Base-by-base conservation (phyloP, 2,329 filamentous ascomycete species). In the Paecilomyces niveus region DNA sequence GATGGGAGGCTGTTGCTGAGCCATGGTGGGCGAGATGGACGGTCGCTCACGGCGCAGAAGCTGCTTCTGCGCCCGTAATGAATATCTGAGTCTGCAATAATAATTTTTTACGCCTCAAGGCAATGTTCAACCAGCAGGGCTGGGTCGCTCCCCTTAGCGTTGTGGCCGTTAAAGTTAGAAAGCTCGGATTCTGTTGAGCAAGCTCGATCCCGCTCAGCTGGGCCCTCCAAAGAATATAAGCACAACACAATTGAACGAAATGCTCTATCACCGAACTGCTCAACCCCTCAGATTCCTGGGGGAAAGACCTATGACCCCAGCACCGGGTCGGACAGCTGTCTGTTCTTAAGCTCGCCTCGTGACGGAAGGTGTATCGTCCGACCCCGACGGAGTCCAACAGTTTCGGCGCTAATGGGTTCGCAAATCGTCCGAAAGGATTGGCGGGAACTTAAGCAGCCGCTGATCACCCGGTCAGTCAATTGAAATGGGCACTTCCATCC, bases 1-100 rank as follows among this genome's bases (percentile, higher is more conserved):
- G 63, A 91, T 76, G 39, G 80, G 80, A 58, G 84, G 83, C 50
- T 71, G 64, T 55, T 74, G 35, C 18, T 45, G 35, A 45, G 35
- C n/a, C 35, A 45, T 45, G 2, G 35, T n/a, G 15, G 35, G 35
- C n/a, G 35, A 53, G 31, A 24, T 49, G 9, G 45, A 21, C 21
- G 26, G 51, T 24, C 39, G 33, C 35, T 45, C 35, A 45, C 35
- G 4, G 35, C 15, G 35, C 35, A 45, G 35, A 45, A 45, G 35
- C 15, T 18, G 35, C 35, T 45, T 45, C 35, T 45, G 35, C 35
- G 15, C 35, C 35, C 35, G 35, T 45, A 45, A 45, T n/a, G 15
- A 45, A n/a, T 45, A n/a, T 18, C 6, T 18, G 15, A 45, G 35
- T 45, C 35, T 45, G 35, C 35, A 18, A 45, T 18, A 7, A 45